Percentiles rank a stretch among this genome's conserved stretches.
These are phyloP conservation scores for Vishniacozyma victoriae DNA, from an alignment of 768 basidiomycete species.

Conservation along the genomic window DNA sequence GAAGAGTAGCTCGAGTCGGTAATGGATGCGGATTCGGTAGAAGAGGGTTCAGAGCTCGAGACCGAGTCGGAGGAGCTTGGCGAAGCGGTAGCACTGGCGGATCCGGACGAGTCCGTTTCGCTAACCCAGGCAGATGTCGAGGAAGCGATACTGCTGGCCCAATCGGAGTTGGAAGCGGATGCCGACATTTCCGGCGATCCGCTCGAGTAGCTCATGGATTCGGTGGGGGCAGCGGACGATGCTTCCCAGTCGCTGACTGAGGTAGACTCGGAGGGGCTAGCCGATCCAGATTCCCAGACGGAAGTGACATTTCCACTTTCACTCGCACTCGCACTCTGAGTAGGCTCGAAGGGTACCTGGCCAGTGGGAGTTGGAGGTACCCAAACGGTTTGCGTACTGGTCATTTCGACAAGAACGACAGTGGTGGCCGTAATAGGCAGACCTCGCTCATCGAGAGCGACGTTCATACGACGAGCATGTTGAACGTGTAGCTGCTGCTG, in stretches of 20 bases:
- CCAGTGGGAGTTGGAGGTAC: slow-evolving; percentile 37
- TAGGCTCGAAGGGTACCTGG: slow-evolving; percentile 17
- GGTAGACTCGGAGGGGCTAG: neutral
- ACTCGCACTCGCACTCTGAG: slow-evolving; percentile 3
- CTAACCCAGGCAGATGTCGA: neutral
- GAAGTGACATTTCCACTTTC: slow-evolving; percentile 2
- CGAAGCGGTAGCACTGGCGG: slow-evolving; percentile 1
- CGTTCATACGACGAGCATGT: neutral
- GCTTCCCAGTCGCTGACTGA: neutral
- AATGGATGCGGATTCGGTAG: slow-evolving; percentile 3
- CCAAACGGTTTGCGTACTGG: slow-evolving; percentile 26
- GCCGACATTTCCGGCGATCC: neutral
- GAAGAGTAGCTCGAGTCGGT: slow-evolving; percentile 4
- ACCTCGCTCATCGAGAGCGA: slow-evolving; percentile 29
- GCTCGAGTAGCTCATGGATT: slow-evolving; percentile 12
- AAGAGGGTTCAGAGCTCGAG: slow-evolving; percentile 4
- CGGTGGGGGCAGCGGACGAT: slow-evolving; percentile 7
- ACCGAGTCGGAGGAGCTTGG: neutral
- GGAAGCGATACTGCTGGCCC: neutral
- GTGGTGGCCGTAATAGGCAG: slow-evolving; percentile 45
- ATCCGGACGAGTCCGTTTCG: neutral
- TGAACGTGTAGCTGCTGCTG: neutral
- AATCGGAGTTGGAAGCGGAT: neutral
- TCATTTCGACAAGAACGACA: slow-evolving; percentile 35
- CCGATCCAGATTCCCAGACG: slow-evolving; percentile 8